phyloP scores from a whole-genome alignment of 495 filamentous ascomycete species.

The Penicillium cosmopolitanum region DNA sequence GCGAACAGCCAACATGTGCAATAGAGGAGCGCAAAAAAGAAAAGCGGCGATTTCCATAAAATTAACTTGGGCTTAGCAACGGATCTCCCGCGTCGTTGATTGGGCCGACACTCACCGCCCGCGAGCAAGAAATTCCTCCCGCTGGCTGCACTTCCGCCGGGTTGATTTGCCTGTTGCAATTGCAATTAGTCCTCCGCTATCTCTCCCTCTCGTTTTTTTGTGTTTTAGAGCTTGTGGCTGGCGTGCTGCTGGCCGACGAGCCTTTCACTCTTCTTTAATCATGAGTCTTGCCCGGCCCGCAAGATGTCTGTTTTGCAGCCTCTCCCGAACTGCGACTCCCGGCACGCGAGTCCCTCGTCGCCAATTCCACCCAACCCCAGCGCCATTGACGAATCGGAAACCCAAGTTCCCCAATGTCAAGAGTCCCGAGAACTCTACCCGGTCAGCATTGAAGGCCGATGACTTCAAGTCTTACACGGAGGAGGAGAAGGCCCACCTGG shows the following conservation, averaged over 20 bases:
- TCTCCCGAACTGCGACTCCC: conserved; percentile 43
- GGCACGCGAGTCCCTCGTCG: conserved; percentile 51
- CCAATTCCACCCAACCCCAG: conserved; percentile 55
- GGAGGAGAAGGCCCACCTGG: conserved; percentile 66
- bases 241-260: conserved; percentile 37
- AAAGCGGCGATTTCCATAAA: conserved; percentile 23
- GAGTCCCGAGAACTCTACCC: conserved; percentile 18
- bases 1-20: conserved; percentile 30
- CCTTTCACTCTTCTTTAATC: conserved; percentile 17
- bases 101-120: conserved; percentile 32
- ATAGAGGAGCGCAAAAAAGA: conserved; percentile 7
- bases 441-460: conserved; percentile 34
- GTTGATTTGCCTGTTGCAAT: conserved; percentile 18
- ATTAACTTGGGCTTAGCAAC: conserved; percentile 30
- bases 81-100: conserved; percentile 29
- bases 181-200: neutral
- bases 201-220: conserved; percentile 19
- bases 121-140: conserved; percentile 39
- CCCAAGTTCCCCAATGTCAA: conserved; percentile 33
- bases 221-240: conserved; percentile 26
- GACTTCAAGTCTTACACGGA: conserved; percentile 67
- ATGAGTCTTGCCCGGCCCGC: conserved; percentile 65
- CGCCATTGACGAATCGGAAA: conserved; percentile 40
- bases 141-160: conserved; percentile 27
- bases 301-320: conserved; percentile 59